These are phyloP conservation scores for Steccherinum ochraceum DNA, from an alignment of 768 basidiomycete species.

Conservation along the genomic window DNA sequence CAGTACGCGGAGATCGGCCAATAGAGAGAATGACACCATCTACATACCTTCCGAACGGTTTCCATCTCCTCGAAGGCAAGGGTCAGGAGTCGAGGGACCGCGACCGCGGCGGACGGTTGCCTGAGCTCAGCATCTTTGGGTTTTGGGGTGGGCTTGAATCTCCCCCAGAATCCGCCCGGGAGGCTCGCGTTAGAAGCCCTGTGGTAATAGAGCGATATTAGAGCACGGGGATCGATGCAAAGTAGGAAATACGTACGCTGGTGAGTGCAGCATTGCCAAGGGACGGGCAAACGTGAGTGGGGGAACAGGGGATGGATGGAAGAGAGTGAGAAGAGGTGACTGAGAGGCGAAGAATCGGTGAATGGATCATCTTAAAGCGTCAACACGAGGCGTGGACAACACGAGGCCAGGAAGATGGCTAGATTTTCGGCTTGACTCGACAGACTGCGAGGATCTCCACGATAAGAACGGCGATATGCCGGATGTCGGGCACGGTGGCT, in stretches of 20 bases:
- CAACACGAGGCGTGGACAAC: constrained; percentile 21
- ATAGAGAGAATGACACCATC: constrained; percentile 1
- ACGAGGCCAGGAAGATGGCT: constrained; percentile 3
- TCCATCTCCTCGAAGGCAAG: constrained; percentile 83
- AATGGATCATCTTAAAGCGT: not conserved
- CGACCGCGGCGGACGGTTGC: constrained; percentile 55
- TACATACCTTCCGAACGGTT: constrained; percentile 66
- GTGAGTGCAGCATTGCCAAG: constrained; percentile 67
- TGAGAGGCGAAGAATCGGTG: constrained; percentile 8
- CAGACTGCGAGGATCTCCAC: constrained; percentile 8
- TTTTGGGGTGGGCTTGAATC: constrained; percentile 52
- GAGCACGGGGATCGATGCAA: constrained; percentile 28
- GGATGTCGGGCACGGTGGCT: not conserved
- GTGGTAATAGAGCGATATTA: constrained; percentile 17
- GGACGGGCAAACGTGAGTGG: constrained; percentile 2
- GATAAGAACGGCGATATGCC: not conserved
- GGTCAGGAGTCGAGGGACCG: constrained; percentile 72
- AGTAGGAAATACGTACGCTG: constrained; percentile 51
- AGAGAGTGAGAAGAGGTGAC: constrained; percentile 8
- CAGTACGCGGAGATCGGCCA: constrained; percentile 9
- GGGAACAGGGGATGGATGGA: constrained; percentile 7
- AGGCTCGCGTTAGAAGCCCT: constrained; percentile 66
- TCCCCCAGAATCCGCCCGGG: constrained; percentile 48
- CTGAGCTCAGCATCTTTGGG: constrained; percentile 57
- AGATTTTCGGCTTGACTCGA: constrained; percentile 8